These are phyloP conservation scores for Colletotrichum theobromicola DNA, from an alignment of 2,329 filamentous ascomycete species.

Conservation along the genomic window DNA sequence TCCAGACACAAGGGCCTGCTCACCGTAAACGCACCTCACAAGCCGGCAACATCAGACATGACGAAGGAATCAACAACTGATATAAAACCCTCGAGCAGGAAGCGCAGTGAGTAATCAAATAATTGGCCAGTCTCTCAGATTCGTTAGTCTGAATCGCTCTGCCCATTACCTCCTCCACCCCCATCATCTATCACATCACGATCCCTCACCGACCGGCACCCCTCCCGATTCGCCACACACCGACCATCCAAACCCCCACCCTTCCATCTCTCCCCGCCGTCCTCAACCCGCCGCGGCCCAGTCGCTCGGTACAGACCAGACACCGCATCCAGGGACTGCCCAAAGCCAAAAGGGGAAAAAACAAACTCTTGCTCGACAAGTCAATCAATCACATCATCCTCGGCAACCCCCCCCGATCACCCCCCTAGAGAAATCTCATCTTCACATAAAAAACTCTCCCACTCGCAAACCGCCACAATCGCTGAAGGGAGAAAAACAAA, in stretches of 20 bases:
- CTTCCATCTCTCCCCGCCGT: background rate
- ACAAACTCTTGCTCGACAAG: background rate
- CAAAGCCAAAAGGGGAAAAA: background rate
- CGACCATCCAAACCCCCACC: background rate
- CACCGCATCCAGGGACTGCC: background rate
- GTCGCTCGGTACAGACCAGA: background rate
- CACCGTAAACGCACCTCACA: fast-evolving
- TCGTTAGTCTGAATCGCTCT: background rate
- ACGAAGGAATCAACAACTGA: fast-evolving
- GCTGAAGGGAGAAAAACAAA: background rate
- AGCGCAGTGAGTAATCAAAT: no score
- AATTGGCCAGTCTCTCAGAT: fast-evolving
- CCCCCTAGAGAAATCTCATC: background rate
- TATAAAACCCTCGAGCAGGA: background rate
- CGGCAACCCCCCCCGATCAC: background rate
- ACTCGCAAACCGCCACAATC: background rate
- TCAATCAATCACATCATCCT: background rate
- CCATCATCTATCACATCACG: background rate
- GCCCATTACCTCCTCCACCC: background rate
- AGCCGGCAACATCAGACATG: fast-evolving
- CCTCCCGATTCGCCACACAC: background rate
- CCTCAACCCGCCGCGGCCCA: background rate
- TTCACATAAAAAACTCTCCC: background rate
- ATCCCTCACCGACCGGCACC: background rate
- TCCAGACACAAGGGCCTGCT: background rate